A percentile compares a stretch with the other conserved stretches of the same genome.
Evolutionary conservation across 2,329 filamentous ascomycete species (phyloP).

Genomic region (Neocucurbitaria cava): DNA sequence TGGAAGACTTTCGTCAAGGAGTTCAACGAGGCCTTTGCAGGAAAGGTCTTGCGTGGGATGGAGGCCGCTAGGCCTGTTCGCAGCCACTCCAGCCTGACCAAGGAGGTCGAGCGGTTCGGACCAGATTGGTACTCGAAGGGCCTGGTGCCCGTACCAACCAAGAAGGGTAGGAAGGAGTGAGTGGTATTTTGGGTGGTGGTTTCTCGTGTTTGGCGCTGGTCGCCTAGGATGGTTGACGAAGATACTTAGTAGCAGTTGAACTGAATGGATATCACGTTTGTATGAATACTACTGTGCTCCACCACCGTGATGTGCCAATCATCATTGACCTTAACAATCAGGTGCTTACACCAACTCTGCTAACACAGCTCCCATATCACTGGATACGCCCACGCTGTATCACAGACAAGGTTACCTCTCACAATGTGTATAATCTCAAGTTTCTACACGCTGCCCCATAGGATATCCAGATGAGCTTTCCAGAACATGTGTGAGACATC

Average conservation of each 20-base stretch:
- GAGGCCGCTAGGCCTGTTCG: conserved; percentile 18
- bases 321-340: too few relatives aligned
- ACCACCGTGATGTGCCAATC: too few relatives aligned
- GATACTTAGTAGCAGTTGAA: neutral
- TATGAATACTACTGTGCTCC: neutral
- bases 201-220: neutral
- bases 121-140: conserved; percentile 29
- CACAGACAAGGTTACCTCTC: too few relatives aligned
- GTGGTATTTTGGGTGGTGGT: neutral
- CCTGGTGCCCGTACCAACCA: conserved; percentile 21
- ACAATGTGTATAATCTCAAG: too few relatives aligned
- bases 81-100: conserved; percentile 31
- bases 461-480: too few relatives aligned
- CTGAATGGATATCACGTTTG: neutral
- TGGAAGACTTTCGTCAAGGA: conserved; percentile 33
- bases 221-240: too few relatives aligned
- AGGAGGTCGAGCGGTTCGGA: conserved; percentile 40
- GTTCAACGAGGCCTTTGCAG: conserved; percentile 34
- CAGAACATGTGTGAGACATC: too few relatives aligned
- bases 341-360: too few relatives aligned
- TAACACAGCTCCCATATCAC: too few relatives aligned
- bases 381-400: too few relatives aligned
- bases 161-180: conserved; percentile 10
- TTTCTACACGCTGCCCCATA: too few relatives aligned
- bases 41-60: conserved; percentile 12